Evolutionary conservation across 2,329 filamentous ascomycete species (phyloP), one percentile per base, ranked within the genome.

Genomic region (Alternaria gaisen): DNA sequence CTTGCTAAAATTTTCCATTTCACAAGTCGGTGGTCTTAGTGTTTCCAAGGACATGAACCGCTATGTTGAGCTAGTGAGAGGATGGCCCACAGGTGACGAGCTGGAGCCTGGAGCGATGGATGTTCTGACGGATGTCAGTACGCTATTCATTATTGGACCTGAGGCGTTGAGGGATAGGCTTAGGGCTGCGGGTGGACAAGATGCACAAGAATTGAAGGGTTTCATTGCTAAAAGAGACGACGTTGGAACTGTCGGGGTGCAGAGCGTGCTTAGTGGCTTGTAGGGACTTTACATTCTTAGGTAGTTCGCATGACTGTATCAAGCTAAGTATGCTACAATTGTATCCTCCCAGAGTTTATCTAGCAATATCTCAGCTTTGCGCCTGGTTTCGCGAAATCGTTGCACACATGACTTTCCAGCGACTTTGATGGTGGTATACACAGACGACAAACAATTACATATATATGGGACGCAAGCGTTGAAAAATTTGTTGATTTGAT

Each of bases 21-120:
- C 93, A 69, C 92, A 94, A 41, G 94, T 94, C 0, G 95, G 95
- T 63, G 95, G 93, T 3, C 87, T 99, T 47, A 95, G 97, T 87
- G 92, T 98, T 26, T 94, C 91, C 36, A 97, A 98, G 81, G 95
- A 99, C 76, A 94, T 98, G 77, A 92, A 93, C 36, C 93, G 93
- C 75, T 99, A 99, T 78, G 91, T 92, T 9, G 90, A 94, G 62
- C 88, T 97, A 11, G 85, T 99, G 66, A 89, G 92, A 64, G 89
- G 89, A 34, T 98, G 93, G 93, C 87, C 91, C 1, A 72, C 83
- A 41, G 87, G 89, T 50, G 86, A 87, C 68, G 85, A 85, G 24
- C 87, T 83, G 52, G 82, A 82, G 62, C 61, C 70, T 1, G 77
- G 75, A 0, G 75, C 88, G 55, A 87, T 97, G 67, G 94, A 99